Base-by-base conservation (phyloP, 176 grass and related monocot species). In the Cocos nucifera region DNA sequence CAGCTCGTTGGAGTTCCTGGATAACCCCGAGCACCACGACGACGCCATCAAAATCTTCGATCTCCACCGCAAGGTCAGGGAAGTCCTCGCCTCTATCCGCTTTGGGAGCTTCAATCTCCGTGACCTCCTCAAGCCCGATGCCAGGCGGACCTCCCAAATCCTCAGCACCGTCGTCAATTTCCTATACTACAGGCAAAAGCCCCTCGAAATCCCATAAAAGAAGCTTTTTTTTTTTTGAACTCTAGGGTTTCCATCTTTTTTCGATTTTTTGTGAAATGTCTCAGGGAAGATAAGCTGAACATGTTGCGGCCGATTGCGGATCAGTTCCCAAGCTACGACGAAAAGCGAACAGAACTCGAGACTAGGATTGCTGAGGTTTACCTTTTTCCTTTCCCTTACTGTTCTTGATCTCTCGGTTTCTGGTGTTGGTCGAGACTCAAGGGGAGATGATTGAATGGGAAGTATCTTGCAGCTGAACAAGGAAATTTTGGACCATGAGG, bases 151-250 rank as follows among this genome's bases (percentile, higher is more conserved):
- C 23, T 4, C 30, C 16, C 25, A 52, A 16, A 61, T 89, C 66
- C 86, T 95, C 67, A 95, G 90, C 66, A 71, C 82, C 24, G 0
- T 90, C 29, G 64, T 90, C 68, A 95, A 95, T 65, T 95, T 58
- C 78, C 76, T 95, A 57, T 77, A 75, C 67, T 90, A 82, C 51
- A 69, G 80, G 74, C 69, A 28, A 32, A 5, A 30, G n/a, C 7
- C 16, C 19, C 71, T 26, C 21, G 6, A 20, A 10, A 16, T 74
- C 22, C 19, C 4, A 64, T 65, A 49, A 53, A 53, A 16, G 22
- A 19, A 23, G 28, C 1, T 21, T 21, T 21, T 21, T 21, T 21
- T 15, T 72, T 4, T 61, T 8, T 18, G 26, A 29, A 16, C 32
- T 6, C 19, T 22, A 17, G 56, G 35, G 7, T 24, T 56, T 4